Conservation (phyloP, 805 yeast species). For the Kuraishia molischiana region DNA sequence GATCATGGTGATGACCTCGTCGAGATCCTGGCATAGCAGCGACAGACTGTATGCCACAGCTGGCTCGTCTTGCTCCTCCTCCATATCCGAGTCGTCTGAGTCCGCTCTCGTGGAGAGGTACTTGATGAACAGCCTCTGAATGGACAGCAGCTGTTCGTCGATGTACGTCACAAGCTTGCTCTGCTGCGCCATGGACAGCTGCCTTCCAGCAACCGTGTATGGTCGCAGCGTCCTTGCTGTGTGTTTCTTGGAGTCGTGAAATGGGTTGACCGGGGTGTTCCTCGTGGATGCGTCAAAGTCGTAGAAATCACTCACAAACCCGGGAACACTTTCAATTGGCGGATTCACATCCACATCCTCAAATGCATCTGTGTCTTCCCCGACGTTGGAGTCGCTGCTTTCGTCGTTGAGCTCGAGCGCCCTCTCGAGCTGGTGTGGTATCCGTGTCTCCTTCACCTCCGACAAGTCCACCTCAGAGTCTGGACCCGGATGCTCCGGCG, state of each 20-base stretch:
- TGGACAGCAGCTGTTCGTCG: slow-evolving; percentile 40
- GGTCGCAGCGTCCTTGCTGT: slow-evolving; percentile 11
- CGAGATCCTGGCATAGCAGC: slow-evolving; percentile 34
- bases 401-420: slow-evolving; percentile 15
- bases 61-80: slow-evolving; percentile 7
- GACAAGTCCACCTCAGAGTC: slow-evolving; percentile 11
- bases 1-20: slow-evolving; percentile 39
- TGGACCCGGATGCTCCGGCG: slow-evolving; percentile 20
- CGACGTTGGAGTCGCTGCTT: slow-evolving; percentile 2
- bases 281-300: slow-evolving; percentile 7
- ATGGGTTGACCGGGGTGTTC: slow-evolving; percentile 16
- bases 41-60: slow-evolving; percentile 12
- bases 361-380: background rate
- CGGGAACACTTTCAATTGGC: slow-evolving; percentile 2
- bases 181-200: slow-evolving; percentile 40
- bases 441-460: slow-evolving; percentile 4
- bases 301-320: slow-evolving; percentile 8
- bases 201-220: slow-evolving; percentile 7
- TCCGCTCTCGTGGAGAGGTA: slow-evolving; percentile 19
- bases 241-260: slow-evolving; percentile 14
- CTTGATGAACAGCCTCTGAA: slow-evolving; percentile 45
- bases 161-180: slow-evolving; percentile 43
- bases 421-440: slow-evolving; percentile 12
- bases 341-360: background rate
- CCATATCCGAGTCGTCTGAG: slow-evolving; percentile 10